phyloP scores from a whole-genome alignment of 257 asterid genomes.

The Cordia subcordata region DNA sequence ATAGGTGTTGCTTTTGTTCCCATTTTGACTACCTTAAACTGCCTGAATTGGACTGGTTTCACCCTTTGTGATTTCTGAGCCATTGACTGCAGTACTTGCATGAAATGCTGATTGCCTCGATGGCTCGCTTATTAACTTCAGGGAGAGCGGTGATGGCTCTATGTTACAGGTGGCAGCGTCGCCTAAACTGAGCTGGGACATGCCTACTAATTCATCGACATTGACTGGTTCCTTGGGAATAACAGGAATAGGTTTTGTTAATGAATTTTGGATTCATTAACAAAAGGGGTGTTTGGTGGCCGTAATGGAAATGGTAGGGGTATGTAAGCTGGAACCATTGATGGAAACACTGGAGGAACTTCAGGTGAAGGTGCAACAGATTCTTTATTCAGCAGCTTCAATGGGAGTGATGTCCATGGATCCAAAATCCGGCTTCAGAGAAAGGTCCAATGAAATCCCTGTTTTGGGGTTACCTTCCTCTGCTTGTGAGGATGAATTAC shows the following conservation, averaged over 20 bases:
- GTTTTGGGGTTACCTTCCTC: slow-evolving; percentile 13
- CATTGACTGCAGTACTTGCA: slow-evolving; percentile 27
- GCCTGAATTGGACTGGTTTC: slow-evolving; percentile 27
- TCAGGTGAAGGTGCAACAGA: slow-evolving; percentile 9
- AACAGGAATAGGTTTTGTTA: slow-evolving; percentile 33
- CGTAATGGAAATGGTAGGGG: slow-evolving; percentile 52
- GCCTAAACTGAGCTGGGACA: slow-evolving; percentile 58
- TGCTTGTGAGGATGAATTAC: slow-evolving; percentile 23
- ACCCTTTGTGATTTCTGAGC: slow-evolving; percentile 18
- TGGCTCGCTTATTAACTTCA: slow-evolving; percentile 33
- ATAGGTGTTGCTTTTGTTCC: slow-evolving; percentile 13
- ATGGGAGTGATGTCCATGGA: slow-evolving; percentile 29
- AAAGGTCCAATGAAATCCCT: slow-evolving; percentile 53
- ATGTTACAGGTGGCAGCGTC: slow-evolving; percentile 18
- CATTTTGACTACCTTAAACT: too few species aligned
- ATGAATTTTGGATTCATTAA: slow-evolving; percentile 20
- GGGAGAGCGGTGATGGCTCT: slow-evolving; percentile 42
- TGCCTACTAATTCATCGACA: slow-evolving; percentile 45
- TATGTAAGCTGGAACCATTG: slow-evolving; percentile 30
- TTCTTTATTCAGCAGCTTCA: slow-evolving; percentile 26
- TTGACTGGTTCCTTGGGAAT: slow-evolving; percentile 38
- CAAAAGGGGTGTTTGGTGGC: slow-evolving; percentile 42
- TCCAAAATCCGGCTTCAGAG: slow-evolving; percentile 45
- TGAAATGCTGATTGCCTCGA: slow-evolving; percentile 34
- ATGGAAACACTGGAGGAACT: slow-evolving; percentile 18